Base-by-base conservation (phyloP, 805 yeast species). In the Candida loeiensis region DNA sequence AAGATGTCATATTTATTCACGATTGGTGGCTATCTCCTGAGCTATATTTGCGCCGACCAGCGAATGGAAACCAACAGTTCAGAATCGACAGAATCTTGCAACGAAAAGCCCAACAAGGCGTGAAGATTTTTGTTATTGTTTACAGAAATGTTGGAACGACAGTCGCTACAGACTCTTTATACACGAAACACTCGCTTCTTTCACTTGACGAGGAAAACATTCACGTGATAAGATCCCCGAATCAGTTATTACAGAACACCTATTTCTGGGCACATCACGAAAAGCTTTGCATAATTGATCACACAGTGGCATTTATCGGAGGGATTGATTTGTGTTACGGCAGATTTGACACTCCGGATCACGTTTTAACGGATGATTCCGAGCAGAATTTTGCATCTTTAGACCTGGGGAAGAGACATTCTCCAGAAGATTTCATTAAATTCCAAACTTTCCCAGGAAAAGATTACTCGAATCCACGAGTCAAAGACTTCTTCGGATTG, bases 21-120 rank as follows among this genome's bases (percentile, higher is more conserved):
- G 99, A 91, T 55, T 93, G 99, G 99, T 93, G 99, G 99, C 69
- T 93, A 18, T 77, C 91, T 4, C 99, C 99, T 0, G 99, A 93
- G 59, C 58, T 93, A 3, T 95, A 93, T 53, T 68, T 93, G 64
- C 76, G 99, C 47, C 71, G 99, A 37, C 99, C 99, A 0, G 91
- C 95, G 0, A 83, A 86, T 60, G 96, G 96, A 6, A 91, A 91
- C 52, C 98, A 93, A 60, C 83, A 86, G 47, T 93, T 88, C 82
- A 76, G 99, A 56, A 66, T 93, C 31, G 99, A 93, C 61, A 74
- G 99, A 54, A 61, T 93, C 2, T 69, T 93, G 48, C 87, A 86
- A 57, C 71, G 95, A 43, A 87, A 88, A 51, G 99, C 99, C 0
- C 85, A 85, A 52, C 85, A 87, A 54, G 99, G 99, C 8, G 96